phyloP scores from a whole-genome alignment of 495 filamentous ascomycete genomes.

The Aspergillus saccharolyticus region DNA sequence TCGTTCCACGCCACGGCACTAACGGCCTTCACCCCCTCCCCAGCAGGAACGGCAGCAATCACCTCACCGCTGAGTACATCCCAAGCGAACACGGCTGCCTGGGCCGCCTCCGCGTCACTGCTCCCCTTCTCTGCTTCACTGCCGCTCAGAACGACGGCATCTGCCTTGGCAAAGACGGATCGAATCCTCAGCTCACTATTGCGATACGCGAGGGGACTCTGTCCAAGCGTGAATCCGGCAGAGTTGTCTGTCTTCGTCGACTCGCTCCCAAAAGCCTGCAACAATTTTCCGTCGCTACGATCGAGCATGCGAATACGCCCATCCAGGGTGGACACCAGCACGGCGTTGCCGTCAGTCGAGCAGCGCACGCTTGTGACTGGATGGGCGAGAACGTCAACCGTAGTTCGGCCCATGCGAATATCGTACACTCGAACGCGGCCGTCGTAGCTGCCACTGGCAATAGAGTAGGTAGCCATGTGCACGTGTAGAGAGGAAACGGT shows the following conservation, averaged over 20 bases:
- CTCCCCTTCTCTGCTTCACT: constrained; percentile 55
- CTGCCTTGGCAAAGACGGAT: constrained; percentile 65
- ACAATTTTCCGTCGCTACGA: constrained; percentile 61
- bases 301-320: constrained; percentile 77
- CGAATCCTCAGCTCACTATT: constrained; percentile 69
- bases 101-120: constrained; percentile 48
- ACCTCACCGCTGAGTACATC: constrained; percentile 76
- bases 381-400: constrained; percentile 60
- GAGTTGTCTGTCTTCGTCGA: too few species aligned
- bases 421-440: constrained; percentile 82
- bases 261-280: constrained; percentile 64
- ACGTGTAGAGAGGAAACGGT: constrained; percentile 59
- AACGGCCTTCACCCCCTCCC: constrained; percentile 53
- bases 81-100: constrained; percentile 70
- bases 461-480: constrained; percentile 39
- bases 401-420: constrained; percentile 70
- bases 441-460: constrained; percentile 72
- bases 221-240: not conserved
- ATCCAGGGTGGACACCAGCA: constrained; percentile 75
- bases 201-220: constrained; percentile 34
- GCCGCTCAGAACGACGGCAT: constrained; percentile 77
- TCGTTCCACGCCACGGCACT: constrained; percentile 72
- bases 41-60: constrained; percentile 53
- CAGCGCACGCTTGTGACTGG: constrained; percentile 63
- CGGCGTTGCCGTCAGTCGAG: constrained; percentile 64